Evolutionary conservation across 106 monocot genomes (phyloP), one percentile per base, ranked within the genome.

Genomic region (Hemerocallis citrina): DNA sequence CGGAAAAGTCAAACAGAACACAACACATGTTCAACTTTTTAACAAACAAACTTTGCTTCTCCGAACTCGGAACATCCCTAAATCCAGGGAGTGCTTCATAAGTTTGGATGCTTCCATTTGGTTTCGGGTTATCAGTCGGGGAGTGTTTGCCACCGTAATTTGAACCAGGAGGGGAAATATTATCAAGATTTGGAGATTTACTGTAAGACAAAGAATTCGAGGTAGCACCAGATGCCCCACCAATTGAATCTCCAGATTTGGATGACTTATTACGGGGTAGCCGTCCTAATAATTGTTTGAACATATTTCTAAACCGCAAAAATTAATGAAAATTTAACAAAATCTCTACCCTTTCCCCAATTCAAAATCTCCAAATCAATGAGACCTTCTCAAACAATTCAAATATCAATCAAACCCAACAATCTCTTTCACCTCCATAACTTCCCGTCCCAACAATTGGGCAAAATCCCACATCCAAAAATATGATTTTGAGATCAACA

Each of bases 11-110:
- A 52, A 73, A 80, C 7, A 62, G 17, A 6, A 45, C 56, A 41
- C 80, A 80, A 43, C 80, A 80, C 10, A 67, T 34, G 21, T 65
- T 66, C 55, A 80, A 38, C 65, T 80, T 80, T 55, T 73, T 80
- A 24, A 80, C 33, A 33, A 80, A 63, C 42, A 80, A 56, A 22
- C 22, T 55, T 21, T 70, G 80, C 62, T 80, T 80, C 46, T 80
- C 80, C 4, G 75, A 61, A 52, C 41, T 71, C 14, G 75, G 62
- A 21, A 71, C 80, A 40, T 80, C 80, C 42, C 59, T 80, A 52
- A 80, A 71, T 12, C 35, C 61, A 5, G 80, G 80, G 36, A 80
- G 39, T 16, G 75, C 63, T 71, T 80, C 75, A 23, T 59, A 62
- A 5, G 29, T 32, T 17, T 19, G 21, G 20, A 36, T 21, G 57